Conservation (phyloP, 805 yeast species). For the Lipomyces kockii region DNA sequence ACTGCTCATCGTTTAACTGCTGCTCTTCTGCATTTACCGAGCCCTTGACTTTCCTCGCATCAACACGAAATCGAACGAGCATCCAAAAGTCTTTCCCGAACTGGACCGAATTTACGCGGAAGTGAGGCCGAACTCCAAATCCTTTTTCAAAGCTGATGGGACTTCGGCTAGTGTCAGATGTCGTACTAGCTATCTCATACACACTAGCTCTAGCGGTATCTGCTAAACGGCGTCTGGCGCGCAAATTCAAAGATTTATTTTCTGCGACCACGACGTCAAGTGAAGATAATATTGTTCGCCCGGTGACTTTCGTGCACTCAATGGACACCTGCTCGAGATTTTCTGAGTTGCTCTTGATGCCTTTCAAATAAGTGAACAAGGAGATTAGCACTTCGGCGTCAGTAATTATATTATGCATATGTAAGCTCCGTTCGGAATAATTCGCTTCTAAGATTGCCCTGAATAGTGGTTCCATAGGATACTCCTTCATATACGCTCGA, state of each 20-base stretch:
- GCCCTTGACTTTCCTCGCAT: background rate
- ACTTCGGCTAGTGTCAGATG: background rate
- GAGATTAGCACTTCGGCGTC: background rate
- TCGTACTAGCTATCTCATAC: background rate
- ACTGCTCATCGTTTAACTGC: background rate
- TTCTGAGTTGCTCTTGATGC: background rate
- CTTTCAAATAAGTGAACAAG: background rate
- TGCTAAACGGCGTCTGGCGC: background rate
- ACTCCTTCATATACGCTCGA: constrained; percentile 6
- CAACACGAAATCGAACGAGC: constrained; percentile 4
- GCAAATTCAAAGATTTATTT: background rate
- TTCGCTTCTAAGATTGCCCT: constrained; percentile 6
- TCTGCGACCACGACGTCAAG: constrained; percentile 1
- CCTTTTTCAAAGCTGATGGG: constrained; percentile 4
- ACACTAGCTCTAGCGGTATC: background rate
- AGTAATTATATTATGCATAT: background rate
- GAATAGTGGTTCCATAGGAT: constrained; percentile 2
- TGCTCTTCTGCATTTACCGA: background rate
- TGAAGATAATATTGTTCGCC: background rate
- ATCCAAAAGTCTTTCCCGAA: background rate
- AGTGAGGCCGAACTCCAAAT: background rate
- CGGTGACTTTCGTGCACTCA: background rate
- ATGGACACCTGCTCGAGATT: background rate
- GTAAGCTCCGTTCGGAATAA: background rate
- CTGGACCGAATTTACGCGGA: background rate